phyloP scores from a whole-genome alignment of 768 basidiomycete genomes.

The Artomyces pyxidatus region DNA sequence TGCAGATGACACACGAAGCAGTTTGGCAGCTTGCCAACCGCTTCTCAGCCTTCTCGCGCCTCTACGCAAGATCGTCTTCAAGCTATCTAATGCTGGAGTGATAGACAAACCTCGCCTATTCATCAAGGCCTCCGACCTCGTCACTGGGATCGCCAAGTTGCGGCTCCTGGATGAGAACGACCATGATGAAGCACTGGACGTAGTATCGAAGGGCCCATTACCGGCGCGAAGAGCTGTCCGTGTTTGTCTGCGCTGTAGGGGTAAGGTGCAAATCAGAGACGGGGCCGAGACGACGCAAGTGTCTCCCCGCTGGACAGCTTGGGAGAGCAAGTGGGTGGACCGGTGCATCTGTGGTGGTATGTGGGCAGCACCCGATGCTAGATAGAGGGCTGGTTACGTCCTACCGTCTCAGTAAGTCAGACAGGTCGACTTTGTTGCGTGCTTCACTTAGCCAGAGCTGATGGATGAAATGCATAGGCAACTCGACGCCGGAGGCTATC shows the following conservation, averaged over 20 bases:
- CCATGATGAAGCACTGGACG: slow-evolving; percentile 40
- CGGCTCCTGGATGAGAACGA: slow-evolving; percentile 27
- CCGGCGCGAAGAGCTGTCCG: slow-evolving; percentile 29
- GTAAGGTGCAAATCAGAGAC: slow-evolving; percentile 38
- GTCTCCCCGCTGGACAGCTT: slow-evolving; percentile 46
- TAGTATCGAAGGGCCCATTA: slow-evolving; percentile 55
- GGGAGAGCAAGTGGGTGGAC: slow-evolving; percentile 53
- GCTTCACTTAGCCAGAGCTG: too few species aligned
- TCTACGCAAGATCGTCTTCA: slow-evolving; percentile 36
- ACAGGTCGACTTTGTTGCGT: too few species aligned
- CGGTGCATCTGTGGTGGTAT: slow-evolving; percentile 67
- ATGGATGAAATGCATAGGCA: too few species aligned
- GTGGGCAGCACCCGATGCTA: slow-evolving; percentile 33
- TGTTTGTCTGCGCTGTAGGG: slow-evolving; percentile 58
- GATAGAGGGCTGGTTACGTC: neutral
- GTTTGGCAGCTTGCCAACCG: slow-evolving; percentile 56
- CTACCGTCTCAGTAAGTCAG: too few species aligned
- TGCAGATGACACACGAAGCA: slow-evolving; percentile 37
- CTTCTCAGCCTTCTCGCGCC: slow-evolving; percentile 34
- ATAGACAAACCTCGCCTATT: slow-evolving; percentile 63
- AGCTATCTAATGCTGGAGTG: slow-evolving; percentile 39
- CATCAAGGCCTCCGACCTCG: slow-evolving; percentile 63
- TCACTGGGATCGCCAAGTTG: slow-evolving; percentile 48
- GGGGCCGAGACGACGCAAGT: slow-evolving; percentile 20
- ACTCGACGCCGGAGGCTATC: too few species aligned